Conservation (phyloP, 108 stramenopile genomes). For the Cyclotella atomus region DNA sequence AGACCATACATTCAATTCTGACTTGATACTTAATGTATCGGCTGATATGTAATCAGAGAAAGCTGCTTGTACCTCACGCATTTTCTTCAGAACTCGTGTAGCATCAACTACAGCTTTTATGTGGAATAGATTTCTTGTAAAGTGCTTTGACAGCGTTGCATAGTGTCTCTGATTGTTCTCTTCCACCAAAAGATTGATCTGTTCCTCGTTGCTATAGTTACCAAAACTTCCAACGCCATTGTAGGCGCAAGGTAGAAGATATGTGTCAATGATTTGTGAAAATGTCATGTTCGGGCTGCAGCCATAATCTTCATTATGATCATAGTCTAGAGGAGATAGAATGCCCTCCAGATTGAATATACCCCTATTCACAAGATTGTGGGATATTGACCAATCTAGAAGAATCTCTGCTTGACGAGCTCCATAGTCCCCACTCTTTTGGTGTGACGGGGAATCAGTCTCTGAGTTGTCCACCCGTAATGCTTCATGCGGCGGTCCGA, state of each 20-base stretch:
- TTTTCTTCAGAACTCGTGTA: slow-evolving; percentile 39
- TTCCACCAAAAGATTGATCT: background rate
- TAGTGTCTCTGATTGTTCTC: slow-evolving; percentile 10
- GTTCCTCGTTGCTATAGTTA: slow-evolving; percentile 2
- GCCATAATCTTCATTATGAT: slow-evolving; percentile 5
- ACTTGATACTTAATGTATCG: slow-evolving; percentile 39
- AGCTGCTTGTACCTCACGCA: slow-evolving; percentile 28
- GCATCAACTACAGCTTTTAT: slow-evolving; percentile 42
- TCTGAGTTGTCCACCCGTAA: too few relatives aligned
- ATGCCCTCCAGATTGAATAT: slow-evolving; percentile 23
- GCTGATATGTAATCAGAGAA: slow-evolving; percentile 26
- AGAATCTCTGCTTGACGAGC: slow-evolving; percentile 41
- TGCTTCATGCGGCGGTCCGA: background rate
- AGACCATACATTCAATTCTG: slow-evolving; percentile 45
- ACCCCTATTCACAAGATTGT: slow-evolving; percentile 26
- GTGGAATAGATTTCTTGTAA: slow-evolving; percentile 18
- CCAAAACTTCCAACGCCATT: slow-evolving; percentile 28
- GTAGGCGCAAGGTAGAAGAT: slow-evolving; percentile 35
- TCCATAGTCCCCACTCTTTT: slow-evolving; percentile 25
- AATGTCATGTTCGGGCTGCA: slow-evolving; percentile 33
- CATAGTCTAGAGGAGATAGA: slow-evolving; percentile 3
- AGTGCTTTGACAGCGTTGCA: slow-evolving; percentile 38
- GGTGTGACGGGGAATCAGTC: slow-evolving; percentile 7
- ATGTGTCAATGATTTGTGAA: slow-evolving; percentile 42
- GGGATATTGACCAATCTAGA: slow-evolving; percentile 39